Base-by-base conservation (phyloP, 2,329 filamentous ascomycete genomes). In the Paraphoma chrysanthemicola region DNA sequence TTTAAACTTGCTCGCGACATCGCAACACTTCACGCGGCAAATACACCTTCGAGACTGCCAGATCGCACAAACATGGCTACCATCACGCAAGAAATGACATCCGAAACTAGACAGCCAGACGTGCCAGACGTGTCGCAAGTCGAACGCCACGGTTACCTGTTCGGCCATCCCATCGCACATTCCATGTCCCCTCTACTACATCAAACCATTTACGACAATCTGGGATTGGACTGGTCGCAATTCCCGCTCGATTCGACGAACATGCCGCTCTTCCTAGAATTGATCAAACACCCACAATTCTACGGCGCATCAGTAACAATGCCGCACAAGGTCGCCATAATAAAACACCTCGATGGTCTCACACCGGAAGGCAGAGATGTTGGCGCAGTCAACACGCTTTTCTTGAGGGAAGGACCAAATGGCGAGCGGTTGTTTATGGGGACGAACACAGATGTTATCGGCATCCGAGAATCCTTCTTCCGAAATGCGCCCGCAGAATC, bases 381-480 rank as follows among this genome's bases (percentile, higher is more conserved):
- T 18, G 90, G 91, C 46, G 91, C 91, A 48, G 89, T 90, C 76
- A 94, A 95, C 80, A 95, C 91, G 0, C 83, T 94, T 50, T 93
- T 90, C 79, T 74, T 91, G 45, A 81, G 84, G 18, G 75, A 79
- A 45, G 79, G 81, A 46, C 66, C 73, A 14, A 74, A 80, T 45
- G 82, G 84, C 48, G 77, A 77, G 33, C 79, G 83, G 16, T 68
- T 83, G 44, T 86, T 86, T 62, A 87, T 89, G 75, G 91, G 91
- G 51, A 90, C 90, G 43, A 94, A 95, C 79, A 94, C 91, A 4
- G 91, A 95, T 76, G 90, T 90, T 57, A 83, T 92, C 54, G 91
- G 91, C 30, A 88, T 94, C 59, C 84, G 90, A 18, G 90, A 93
- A 70, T 86, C 89, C 4, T 90, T 94, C 65, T 76, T 78, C 60